phyloP scores from a whole-genome alignment of 306 rosid genomes.

The Vicia faba region DNA sequence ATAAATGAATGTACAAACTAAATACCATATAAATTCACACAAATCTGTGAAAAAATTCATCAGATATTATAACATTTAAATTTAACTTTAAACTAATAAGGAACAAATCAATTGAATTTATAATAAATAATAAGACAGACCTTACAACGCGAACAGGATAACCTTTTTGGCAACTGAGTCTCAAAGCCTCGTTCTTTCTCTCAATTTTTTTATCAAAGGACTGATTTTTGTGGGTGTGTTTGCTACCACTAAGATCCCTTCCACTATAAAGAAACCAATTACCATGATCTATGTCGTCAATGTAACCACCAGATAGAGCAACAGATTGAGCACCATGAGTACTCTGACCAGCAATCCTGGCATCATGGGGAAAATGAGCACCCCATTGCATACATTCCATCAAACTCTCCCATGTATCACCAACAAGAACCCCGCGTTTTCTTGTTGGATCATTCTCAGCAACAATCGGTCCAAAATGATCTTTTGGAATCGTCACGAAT shows the following conservation, averaged over 20 bases:
- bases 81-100: too few relatives aligned
- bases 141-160: slow-evolving; percentile 85
- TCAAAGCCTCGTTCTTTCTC: slow-evolving; percentile 58
- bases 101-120: not conserved
- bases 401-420: slow-evolving; percentile 65
- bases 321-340: slow-evolving; percentile 69
- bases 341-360: slow-evolving; percentile 77
- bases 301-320: slow-evolving; percentile 66
- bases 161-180: slow-evolving; percentile 63
- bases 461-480: slow-evolving; percentile 69
- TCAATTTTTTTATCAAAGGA: slow-evolving; percentile 70
- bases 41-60: not conserved
- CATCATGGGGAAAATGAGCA: slow-evolving; percentile 68
- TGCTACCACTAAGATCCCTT: slow-evolving; percentile 56
- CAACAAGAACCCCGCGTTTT: slow-evolving; percentile 66
- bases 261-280: slow-evolving; percentile 91
- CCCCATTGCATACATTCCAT: slow-evolving; percentile 80
- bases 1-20: too few relatives aligned
- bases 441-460: slow-evolving; percentile 59
- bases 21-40: not conserved
- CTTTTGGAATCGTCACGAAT: slow-evolving; percentile 54
- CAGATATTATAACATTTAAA: not conserved
- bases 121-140: slow-evolving; percentile 33
- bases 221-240: slow-evolving; percentile 20
- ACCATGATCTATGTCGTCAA: slow-evolving; percentile 60